Conservation (phyloP, 371 early-diverging fungal species). For the Thermomucor indicae-seudaticae region DNA sequence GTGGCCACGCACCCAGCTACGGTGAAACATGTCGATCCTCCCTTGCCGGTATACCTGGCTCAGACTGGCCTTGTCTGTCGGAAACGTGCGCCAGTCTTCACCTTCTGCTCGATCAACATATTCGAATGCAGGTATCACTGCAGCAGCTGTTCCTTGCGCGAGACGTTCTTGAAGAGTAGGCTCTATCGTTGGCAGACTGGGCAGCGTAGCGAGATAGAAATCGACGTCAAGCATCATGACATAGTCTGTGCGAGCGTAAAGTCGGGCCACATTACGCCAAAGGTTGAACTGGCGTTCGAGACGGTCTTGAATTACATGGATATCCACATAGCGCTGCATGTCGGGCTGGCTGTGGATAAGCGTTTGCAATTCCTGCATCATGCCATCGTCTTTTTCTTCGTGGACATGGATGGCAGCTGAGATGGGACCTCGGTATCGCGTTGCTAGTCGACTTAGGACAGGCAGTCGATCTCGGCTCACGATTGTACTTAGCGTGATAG, state of each 20-base stretch:
- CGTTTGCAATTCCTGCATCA: conserved; percentile 16
- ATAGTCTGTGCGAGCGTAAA: conserved; percentile 50
- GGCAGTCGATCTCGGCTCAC: conserved; percentile 38
- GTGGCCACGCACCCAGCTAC: conserved; percentile 42
- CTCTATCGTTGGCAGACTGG: conserved; percentile 23
- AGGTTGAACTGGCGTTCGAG: conserved; percentile 52
- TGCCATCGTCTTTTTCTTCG: conserved; percentile 30
- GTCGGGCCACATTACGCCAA: conserved; percentile 54
- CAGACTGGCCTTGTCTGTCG: conserved; percentile 29
- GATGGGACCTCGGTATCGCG: conserved; percentile 43
- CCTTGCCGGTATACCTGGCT: conserved; percentile 19
- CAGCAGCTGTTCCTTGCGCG: conserved; percentile 26
- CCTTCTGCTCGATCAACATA: conserved; percentile 34
- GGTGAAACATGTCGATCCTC: conserved; percentile 46
- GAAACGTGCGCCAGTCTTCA: conserved; percentile 37
- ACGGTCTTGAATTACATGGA: conserved; percentile 47
- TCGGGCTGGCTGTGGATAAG: conserved; percentile 23
- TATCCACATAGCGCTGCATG: conserved; percentile 40
- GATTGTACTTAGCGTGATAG: conserved; percentile 43
- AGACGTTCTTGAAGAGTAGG: conserved; percentile 29
- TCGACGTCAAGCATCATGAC: conserved; percentile 59
- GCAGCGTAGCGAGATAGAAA: conserved; percentile 47
- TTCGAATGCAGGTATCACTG: conserved; percentile 57
- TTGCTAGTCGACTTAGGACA: conserved; percentile 28
- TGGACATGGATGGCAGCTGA: conserved; percentile 47